A percentile compares a stretch with the other conserved stretches of the same genome.
Conservation (phyloP, 345 rosid genomes). For the Citrus medica region DNA sequence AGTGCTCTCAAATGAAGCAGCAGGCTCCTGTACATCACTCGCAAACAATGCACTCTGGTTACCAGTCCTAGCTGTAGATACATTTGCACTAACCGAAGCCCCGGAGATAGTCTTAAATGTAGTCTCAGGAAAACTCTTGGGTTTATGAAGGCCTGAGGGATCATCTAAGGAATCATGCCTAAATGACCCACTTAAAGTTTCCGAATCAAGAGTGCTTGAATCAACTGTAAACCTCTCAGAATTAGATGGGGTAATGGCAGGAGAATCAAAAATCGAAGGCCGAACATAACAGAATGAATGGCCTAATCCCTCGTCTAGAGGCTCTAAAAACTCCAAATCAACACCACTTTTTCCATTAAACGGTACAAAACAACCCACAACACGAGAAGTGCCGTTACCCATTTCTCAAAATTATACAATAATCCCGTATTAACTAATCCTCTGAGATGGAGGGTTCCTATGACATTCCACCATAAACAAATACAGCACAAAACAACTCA, state of each 20-base stretch:
- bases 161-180: constrained; percentile 77
- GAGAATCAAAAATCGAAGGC: constrained; percentile 81
- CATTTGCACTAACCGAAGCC: constrained; percentile 97
- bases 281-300: constrained; percentile 97
- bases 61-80: constrained; percentile 89
- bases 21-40: constrained; percentile 78
- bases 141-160: constrained; percentile 50
- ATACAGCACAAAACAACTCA: constrained; percentile 39
- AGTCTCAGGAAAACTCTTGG: constrained; percentile 73
- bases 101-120: constrained; percentile 94
- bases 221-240: constrained; percentile 95
- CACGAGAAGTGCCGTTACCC: constrained; percentile 98
- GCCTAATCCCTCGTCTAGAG: constrained; percentile 91
- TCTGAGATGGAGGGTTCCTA: constrained; percentile 39
- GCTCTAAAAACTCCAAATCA: constrained; percentile 81
- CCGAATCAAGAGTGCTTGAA: constrained; percentile 94
- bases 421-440: constrained; percentile 37
- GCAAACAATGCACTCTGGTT: constrained; percentile 68
- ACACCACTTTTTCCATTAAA: constrained; percentile 72
- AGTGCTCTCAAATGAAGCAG: constrained; percentile 96
- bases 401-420: constrained; percentile 32
- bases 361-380: constrained; percentile 88
- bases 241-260: constrained; percentile 84
- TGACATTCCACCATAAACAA: constrained; percentile 53
- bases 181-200: constrained; percentile 79